phyloP scores from a whole-genome alignment of 2,329 filamentous ascomycete species.

The Diplodia intermedia region DNA sequence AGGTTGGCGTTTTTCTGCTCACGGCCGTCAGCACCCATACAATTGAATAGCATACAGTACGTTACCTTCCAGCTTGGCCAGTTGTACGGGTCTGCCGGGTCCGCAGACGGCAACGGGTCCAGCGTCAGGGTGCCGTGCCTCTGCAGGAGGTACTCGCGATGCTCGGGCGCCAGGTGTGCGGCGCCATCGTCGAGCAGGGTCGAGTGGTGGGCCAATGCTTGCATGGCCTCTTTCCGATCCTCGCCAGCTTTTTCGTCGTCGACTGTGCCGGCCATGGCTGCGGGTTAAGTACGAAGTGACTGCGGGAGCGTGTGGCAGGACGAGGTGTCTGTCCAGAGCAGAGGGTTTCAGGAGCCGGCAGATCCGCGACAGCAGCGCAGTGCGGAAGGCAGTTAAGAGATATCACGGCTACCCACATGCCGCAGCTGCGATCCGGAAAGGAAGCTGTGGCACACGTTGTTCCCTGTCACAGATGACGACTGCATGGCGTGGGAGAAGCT shows the following conservation, averaged over 20 bases:
- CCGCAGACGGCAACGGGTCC: slow-evolving; percentile 59
- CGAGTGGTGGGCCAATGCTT: slow-evolving; percentile 11
- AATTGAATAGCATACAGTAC: no score
- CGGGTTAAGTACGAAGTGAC: background rate
- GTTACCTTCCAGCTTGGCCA: slow-evolving; percentile 60
- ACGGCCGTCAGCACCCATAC: no score
- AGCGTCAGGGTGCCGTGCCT: slow-evolving; percentile 63
- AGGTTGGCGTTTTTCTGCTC: slow-evolving; percentile 60
- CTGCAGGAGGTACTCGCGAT: slow-evolving; percentile 59
- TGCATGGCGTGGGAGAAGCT: slow-evolving; percentile 26
- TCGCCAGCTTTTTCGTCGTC: slow-evolving; percentile 25
- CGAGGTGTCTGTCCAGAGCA: background rate
- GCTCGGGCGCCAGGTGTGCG: slow-evolving; percentile 50
- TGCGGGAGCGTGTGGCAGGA: no score
- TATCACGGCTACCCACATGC: background rate
- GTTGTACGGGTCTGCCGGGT: slow-evolving; percentile 63
- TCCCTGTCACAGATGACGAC: no score
- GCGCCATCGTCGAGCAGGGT: slow-evolving; percentile 40
- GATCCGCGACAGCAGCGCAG: background rate
- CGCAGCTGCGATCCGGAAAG: background rate
- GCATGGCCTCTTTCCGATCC: slow-evolving; percentile 13
- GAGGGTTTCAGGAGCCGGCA: background rate
- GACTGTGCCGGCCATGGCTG: slow-evolving; percentile 19
- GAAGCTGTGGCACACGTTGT: background rate
- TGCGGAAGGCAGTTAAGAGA: background rate